phyloP scores from a whole-genome alignment of 805 yeast species.

The Barnettozyma sp. region DNA sequence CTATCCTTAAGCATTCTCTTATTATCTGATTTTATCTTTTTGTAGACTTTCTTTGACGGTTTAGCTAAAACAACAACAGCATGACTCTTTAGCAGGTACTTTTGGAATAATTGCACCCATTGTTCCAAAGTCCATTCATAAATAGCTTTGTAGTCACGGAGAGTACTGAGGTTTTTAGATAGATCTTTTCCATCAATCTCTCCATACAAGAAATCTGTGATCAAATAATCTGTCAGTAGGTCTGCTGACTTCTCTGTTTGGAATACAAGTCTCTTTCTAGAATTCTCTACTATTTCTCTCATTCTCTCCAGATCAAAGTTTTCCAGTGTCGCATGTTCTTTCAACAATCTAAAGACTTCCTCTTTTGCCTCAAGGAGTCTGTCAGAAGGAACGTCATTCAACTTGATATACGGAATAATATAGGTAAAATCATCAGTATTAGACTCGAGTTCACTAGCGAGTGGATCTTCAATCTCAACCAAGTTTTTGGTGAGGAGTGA shows the following conservation, averaged over 20 bases:
- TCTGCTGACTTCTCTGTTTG: conserved; percentile 59
- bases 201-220: conserved; percentile 78
- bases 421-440: conserved; percentile 69
- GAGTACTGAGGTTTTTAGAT: conserved; percentile 43
- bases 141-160: conserved; percentile 49
- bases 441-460: conserved; percentile 63
- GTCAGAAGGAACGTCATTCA: conserved; percentile 73
- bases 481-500: conserved; percentile 65
- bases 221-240: conserved; percentile 56
- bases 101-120: conserved; percentile 56
- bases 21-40: conserved; percentile 42
- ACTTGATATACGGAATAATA: conserved; percentile 46
- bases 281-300: conserved; percentile 60
- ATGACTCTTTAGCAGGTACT: conserved; percentile 51
- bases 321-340: conserved; percentile 41
- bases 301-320: conserved; percentile 59
- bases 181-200: conserved; percentile 52
- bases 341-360: conserved; percentile 43
- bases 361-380: conserved; percentile 47
- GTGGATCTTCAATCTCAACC: conserved; percentile 77
- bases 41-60: conserved; percentile 63
- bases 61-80: conserved; percentile 61
- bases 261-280: conserved; percentile 52
- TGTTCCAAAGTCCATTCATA: conserved; percentile 52
- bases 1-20: conserved; percentile 44